Base-by-base conservation (phyloP, 768 basidiomycete species). In the Mycena crocata region DNA sequence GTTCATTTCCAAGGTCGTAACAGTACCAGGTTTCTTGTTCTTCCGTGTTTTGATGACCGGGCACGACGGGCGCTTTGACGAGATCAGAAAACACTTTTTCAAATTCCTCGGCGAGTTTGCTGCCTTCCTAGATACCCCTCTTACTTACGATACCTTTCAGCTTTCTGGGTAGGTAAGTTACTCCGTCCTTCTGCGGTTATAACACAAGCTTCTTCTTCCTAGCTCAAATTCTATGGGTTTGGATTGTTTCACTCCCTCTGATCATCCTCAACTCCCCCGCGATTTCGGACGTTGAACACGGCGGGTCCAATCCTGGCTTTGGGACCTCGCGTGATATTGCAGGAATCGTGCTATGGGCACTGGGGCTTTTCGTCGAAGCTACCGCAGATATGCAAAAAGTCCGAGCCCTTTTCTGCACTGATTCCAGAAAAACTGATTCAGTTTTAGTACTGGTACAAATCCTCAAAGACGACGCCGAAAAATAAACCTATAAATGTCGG, bases 31-130 rank as follows among this genome's bases (percentile, higher is more conserved):
- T 0, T 93, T 91, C 76, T 80, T 91, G 6, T 82, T 91, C 30
- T 89, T 86, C 77, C 86, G 90, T n/a, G 90, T 93, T 6, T 72
- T 93, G 46, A 90, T 89, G 72, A 87, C 82, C 10, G 90, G 90
- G 2, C 87, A 84, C 69, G 90, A 93, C 69, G 82, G 80, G 5
- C 84, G 90, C 1, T 92, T 92, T 72, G 90, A 93, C 69, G 84
- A 88, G 21, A 90, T 92, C 57, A 80, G 90, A 7, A 82, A 82
- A 2, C 83, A 88, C 75, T 91, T 91, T 75, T 86, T 87, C 79
- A 88, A 87, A 69, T 91, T 91, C 71, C 76, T 89, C 9, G 86
- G 86, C 83, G 51, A 15, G 80, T 72, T 45, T 31, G 37, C 24
- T 26, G 13, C 10, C 13, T 45, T 42, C 51, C 30, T 28, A 42